These are phyloP conservation scores for Eimeria praecox DNA, from an alignment of 169 alveolate genomes.

Conservation along the genomic window DNA sequence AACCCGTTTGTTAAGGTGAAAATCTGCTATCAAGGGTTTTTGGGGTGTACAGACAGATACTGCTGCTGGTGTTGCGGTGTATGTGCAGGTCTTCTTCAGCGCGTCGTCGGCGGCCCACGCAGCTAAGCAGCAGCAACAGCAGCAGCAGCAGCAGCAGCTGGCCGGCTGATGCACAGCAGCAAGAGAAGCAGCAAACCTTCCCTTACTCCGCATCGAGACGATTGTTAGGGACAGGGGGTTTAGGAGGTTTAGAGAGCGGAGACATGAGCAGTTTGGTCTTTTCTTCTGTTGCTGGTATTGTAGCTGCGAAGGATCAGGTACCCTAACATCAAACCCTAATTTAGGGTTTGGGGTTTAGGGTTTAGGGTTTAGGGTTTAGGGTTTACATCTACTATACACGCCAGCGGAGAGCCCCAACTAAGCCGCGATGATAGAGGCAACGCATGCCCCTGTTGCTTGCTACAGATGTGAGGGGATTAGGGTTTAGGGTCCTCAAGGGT, in stretches of 20 bases:
- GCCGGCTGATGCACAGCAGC: constrained; percentile 55
- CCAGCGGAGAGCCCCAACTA: too few relatives aligned
- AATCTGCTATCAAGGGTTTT: not conserved
- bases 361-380: constrained; percentile 17
- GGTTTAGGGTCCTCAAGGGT: too few relatives aligned
- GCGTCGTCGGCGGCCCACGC: constrained; percentile 54
- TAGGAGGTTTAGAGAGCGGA: not conserved
- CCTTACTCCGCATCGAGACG: constrained; percentile 24
- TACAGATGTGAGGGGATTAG: too few relatives aligned
- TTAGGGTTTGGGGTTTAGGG: not conserved
- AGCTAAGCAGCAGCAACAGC: constrained; percentile 45
- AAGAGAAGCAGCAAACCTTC: constrained; percentile 36
- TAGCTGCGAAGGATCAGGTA: constrained; percentile 42
- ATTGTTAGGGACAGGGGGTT: not conserved
- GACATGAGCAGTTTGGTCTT: constrained; percentile 25
- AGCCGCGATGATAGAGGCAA: too few relatives aligned
- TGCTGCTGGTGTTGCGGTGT: constrained; percentile 20
- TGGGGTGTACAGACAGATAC: constrained; percentile 10
- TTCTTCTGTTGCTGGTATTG: constrained; percentile 35
- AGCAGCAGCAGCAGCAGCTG: constrained; percentile 69
- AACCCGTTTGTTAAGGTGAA: too few relatives aligned
- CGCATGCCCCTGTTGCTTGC: too few relatives aligned
- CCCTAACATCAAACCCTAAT: not conserved
- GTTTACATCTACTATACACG: too few relatives aligned
- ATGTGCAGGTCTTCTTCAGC: constrained; percentile 59